These are phyloP conservation scores for Somion occarium DNA, from an alignment of 1,284 basidiomycete genomes.

Conservation along the genomic window DNA sequence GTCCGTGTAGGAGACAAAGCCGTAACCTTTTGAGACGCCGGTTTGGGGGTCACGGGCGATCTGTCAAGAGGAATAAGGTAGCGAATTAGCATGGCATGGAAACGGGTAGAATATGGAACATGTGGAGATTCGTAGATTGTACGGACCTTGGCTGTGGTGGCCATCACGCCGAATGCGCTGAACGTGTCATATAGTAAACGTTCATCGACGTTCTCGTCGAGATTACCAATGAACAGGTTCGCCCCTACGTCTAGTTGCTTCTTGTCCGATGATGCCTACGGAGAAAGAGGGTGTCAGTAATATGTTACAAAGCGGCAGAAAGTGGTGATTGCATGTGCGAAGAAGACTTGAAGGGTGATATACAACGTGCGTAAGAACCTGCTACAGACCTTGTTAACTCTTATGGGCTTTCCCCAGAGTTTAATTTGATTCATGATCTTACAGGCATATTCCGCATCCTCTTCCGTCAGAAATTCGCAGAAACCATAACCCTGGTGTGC, in stretches of 20 bases:
- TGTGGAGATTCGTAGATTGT: neutral
- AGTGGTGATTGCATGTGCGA: neutral
- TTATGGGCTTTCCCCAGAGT: conserved; percentile 95
- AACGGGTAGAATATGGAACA: conserved; percentile 5
- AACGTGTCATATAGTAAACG: conserved; percentile 92
- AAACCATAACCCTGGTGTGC: conserved; percentile 98
- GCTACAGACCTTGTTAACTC: conserved; percentile 88
- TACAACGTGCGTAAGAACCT: conserved; percentile 1
- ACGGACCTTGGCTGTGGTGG: conserved; percentile 90
- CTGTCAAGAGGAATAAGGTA: conserved; percentile 34
- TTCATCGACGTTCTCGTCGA: conserved; percentile 95
- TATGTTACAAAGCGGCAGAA: conserved; percentile 1
- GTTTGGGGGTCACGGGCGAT: conserved; percentile 85
- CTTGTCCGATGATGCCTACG: conserved; percentile 88
- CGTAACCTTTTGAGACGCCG: conserved; percentile 92
- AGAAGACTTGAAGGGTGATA: neutral
- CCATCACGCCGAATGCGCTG: conserved; percentile 89
- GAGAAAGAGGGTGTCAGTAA: conserved; percentile 10
- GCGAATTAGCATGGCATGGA: conserved; percentile 8
- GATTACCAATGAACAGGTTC: conserved; percentile 93
- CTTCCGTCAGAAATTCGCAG: conserved; percentile 97
- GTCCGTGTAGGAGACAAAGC: conserved; percentile 95
- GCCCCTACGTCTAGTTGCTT: conserved; percentile 98
- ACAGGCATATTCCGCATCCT: conserved; percentile 98
- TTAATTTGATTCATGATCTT: conserved; percentile 99